A percentile compares a stretch with the other conserved stretches of the same genome.
Conservation (phyloP, 176 grass and related monocot genomes). For the Triticum aestivum region DNA sequence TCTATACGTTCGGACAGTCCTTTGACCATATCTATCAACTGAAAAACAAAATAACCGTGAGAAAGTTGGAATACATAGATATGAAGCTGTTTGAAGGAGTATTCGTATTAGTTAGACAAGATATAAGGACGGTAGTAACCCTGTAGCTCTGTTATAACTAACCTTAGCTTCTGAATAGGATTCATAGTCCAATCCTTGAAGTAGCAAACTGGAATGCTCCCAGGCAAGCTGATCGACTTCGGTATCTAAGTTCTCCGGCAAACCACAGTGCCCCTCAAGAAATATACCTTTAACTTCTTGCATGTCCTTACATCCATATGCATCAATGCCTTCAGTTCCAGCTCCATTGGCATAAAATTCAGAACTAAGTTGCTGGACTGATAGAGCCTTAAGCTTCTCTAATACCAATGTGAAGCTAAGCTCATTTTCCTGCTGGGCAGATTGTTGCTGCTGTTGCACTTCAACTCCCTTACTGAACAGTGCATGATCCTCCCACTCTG, state of each 20-base stretch:
- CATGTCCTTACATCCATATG: slow-evolving; percentile 12
- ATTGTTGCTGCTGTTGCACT: slow-evolving; percentile 33
- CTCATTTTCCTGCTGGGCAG: slow-evolving; percentile 16
- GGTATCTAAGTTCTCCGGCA: slow-evolving; percentile 47
- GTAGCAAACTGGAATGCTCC: slow-evolving; percentile 25
- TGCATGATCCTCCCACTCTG: slow-evolving; percentile 18
- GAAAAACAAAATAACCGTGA: slow-evolving; percentile 25
- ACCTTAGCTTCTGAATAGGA: slow-evolving; percentile 39
- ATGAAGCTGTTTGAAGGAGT: slow-evolving; percentile 6
- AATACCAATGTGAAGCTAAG: slow-evolving; percentile 19
- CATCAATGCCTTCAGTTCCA: slow-evolving; percentile 11
- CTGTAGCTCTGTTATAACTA: slow-evolving; percentile 4
- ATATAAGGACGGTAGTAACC: slow-evolving; percentile 7
- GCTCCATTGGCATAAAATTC: slow-evolving; percentile 18
- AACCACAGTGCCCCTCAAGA: slow-evolving; percentile 30
- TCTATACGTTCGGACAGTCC: slow-evolving; percentile 45
- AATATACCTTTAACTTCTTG: slow-evolving; percentile 13
- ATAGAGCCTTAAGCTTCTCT: slow-evolving; percentile 19
- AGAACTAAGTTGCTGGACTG: slow-evolving; percentile 20
- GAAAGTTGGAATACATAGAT: not conserved
- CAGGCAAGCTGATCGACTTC: slow-evolving; percentile 20
- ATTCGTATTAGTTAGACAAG: not conserved
- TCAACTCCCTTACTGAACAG: not conserved
- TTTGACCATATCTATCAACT: slow-evolving; percentile 52
- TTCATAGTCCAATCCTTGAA: slow-evolving; percentile 31